Base-by-base conservation (phyloP, 129 eudicot genomes). In the Logfia minima region DNA sequence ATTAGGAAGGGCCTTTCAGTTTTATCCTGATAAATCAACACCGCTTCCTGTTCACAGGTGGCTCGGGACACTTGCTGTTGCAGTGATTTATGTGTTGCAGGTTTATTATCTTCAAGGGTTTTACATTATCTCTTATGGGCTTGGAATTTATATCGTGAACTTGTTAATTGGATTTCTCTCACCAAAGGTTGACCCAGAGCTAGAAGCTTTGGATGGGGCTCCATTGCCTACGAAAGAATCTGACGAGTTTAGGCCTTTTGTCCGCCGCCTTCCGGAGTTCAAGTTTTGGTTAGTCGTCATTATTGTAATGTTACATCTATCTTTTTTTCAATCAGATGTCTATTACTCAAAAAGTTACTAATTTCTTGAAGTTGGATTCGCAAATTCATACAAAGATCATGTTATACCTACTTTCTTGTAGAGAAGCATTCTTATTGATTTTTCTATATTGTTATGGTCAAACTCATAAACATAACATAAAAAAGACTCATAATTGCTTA, bases 101-200 rank as follows among this genome's bases (percentile, higher is more conserved):
- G 92, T 88, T 23, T 88, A 83, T 69, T 81, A 73, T 55, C 74
- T 88, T 74, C 72, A 85, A 84, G 92, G 92, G 65, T 88, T 88
- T 80, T 86, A 88, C 68, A 82, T 88, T 17, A 83, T 88, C 32
- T 80, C 92, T 11, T 88, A 88, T 83, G 92, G 90, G 32, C 85
- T 85, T 11, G 90, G 89, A 18, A 88, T 84, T 43, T 88, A 88
- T 60, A 80, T 85, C 70, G 51, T 88, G 77, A 88, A 88, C 66
- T 68, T 88, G 79, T 81, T 88, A 75, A 88, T 88, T 74, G 92
- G 92, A 53, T 88, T 88, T 76, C 76, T 88, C 24, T 88, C 92
- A 29, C 92, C 90, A 2, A 85, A 85, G n/a, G 90, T 88, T 52
- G 92, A 88, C 79, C 90, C 88, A 3, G 92, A 88, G 71, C 68